Base-by-base conservation (phyloP, 2,329 filamentous ascomycete genomes). In the Boeremia lycopersici region DNA sequence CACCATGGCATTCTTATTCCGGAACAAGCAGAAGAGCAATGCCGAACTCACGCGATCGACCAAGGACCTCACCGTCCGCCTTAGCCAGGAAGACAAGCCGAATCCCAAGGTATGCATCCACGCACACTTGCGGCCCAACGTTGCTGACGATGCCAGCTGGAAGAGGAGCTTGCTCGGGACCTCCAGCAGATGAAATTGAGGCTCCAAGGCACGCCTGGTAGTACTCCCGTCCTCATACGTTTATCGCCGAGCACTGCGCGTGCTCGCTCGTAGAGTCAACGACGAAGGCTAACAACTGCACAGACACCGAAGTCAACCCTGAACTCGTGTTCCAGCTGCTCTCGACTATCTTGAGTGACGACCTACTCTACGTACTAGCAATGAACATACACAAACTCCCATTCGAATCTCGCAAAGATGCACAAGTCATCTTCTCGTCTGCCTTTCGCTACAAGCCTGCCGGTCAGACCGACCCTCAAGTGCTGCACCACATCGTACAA, bases 381-480 rank as follows among this genome's bases (percentile, higher is more conserved):
- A 83, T 88, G 57, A 89, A 89, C 71, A 89, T 99, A 40, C 87
- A 91, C 76, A 86, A 88, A 46, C 84, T 99, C 4, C 92, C 93
- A 0, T 99, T 99, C 79, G 95, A 99, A 79, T 91, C 93, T 33
- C 88, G 93, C 70, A 98, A 97, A 80, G 93, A 97, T 72, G 90
- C 91, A 11, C 93, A 97, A 74, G 90, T 95, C 60, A 95, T 97
- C 73, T 95, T 98, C 78, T 96, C 92, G 35, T 95, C 93, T 74
- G 89, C 96, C 64, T 91, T 97, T 73, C 90, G 93, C 62, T 97
- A 95, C 81, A 90, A 90, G 61, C 89, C 89, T 6, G 85, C 84
- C 38, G 84, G 84, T 2, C 86, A 87, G 17, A 81, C 84, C 62
- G 91, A 96, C 59, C 91, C 92, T 0, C 86, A 93, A 45, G 92